Conservation (phyloP, 805 yeast species). For the Ogataea naganishii region DNA sequence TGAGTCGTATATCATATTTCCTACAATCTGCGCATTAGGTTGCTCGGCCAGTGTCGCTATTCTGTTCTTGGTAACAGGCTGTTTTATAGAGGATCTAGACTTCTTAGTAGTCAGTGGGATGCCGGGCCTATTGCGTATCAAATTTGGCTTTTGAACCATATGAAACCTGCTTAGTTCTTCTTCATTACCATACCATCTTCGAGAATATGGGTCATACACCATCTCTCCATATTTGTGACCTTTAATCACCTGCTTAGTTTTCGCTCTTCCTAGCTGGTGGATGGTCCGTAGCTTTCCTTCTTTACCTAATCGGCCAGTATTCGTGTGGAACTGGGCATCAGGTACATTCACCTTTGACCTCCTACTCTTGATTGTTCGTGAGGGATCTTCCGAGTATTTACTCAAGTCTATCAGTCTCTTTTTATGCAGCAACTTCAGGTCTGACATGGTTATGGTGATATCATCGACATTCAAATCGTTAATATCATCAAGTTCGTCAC, state of each 20-base stretch:
- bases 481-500: constrained; percentile 15
- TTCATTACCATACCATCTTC: constrained; percentile 62
- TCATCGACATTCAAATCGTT: constrained; percentile 18
- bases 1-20: constrained; percentile 54
- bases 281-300: constrained; percentile 24
- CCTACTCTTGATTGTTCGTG: constrained; percentile 3
- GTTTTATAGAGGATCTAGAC: no score
- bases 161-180: constrained; percentile 47
- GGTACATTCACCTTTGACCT: constrained; percentile 3
- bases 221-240: constrained; percentile 31
- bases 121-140: constrained; percentile 19
- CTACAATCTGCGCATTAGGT: constrained; percentile 33
- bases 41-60: neutral
- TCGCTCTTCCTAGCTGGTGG: constrained; percentile 17
- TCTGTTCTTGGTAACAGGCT: constrained; percentile 6
- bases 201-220: constrained; percentile 43
- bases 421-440: constrained; percentile 15
- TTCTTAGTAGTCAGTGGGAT: no score
- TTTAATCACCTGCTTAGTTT: constrained; percentile 16
- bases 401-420: constrained; percentile 19
- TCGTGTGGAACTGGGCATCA: constrained; percentile 1
- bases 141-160: constrained; percentile 26
- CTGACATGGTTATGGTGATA: constrained; percentile 19
- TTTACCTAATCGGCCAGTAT: constrained; percentile 16
- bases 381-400: constrained; percentile 16